A percentile compares a stretch with the other conserved stretches of the same genome.
Conservation (phyloP, 805 yeast species). For the Maudiozyma turicensis region DNA sequence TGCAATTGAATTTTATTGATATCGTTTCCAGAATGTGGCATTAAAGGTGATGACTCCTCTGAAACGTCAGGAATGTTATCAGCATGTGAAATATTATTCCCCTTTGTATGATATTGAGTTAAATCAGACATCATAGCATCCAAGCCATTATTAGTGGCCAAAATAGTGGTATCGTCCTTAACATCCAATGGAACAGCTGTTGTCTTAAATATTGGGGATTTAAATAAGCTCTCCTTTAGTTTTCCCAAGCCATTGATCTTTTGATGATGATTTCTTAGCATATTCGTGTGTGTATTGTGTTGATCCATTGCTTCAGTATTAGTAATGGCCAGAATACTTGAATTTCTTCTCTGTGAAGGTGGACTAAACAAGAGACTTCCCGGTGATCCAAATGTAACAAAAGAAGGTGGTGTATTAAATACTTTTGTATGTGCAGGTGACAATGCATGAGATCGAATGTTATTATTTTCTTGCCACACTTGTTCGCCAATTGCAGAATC, state of each 20-base stretch:
- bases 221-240: neutral
- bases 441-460: neutral
- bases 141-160: neutral
- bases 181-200: neutral
- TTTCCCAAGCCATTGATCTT: neutral
- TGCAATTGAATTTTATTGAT: neutral
- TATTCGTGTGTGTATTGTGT: neutral
- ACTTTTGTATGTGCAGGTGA: slow-evolving; percentile 6
- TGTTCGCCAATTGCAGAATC: slow-evolving; percentile 10
- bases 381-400: slow-evolving; percentile 22
- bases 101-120: neutral
- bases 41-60: neutral
- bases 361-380: slow-evolving; percentile 7
- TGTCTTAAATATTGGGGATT: neutral
- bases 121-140: neutral
- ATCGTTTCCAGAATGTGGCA: neutral
- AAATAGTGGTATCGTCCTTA: neutral
- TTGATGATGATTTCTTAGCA: neutral
- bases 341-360: slow-evolving; percentile 8
- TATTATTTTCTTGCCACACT: slow-evolving; percentile 2
- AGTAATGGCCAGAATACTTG: neutral
- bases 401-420: slow-evolving; percentile 26
- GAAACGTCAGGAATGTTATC: neutral
- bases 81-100: neutral
- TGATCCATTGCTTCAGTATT: neutral